These are phyloP conservation scores for Aspergillus tanneri DNA, from an alignment of 2,329 filamentous ascomycete species.

Conservation along the genomic window DNA sequence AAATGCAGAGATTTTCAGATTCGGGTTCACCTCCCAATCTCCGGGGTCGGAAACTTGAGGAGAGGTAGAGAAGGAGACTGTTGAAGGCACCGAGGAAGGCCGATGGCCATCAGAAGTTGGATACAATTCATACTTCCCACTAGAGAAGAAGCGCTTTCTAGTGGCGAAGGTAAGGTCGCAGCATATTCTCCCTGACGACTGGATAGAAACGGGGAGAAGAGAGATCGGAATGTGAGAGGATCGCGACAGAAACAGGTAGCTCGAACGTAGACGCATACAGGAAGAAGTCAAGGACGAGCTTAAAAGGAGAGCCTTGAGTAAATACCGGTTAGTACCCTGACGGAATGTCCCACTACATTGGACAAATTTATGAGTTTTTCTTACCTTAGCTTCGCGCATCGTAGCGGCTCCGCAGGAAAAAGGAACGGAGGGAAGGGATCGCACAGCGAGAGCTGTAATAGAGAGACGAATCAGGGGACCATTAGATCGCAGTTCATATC, in stretches of 20 bases:
- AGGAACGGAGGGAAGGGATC: conserved; percentile 24
- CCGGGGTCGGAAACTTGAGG: conserved; percentile 32
- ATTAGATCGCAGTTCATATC: conserved; percentile 20
- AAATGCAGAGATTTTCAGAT: conserved; percentile 71
- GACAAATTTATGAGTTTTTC: conserved; percentile 8
- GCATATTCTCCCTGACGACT: conserved; percentile 22
- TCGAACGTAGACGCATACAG: conserved; percentile 24
- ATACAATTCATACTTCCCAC: conserved; percentile 13
- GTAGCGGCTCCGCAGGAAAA: conserved; percentile 18
- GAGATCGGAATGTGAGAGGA: conserved; percentile 19
- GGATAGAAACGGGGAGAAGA: conserved; percentile 33
- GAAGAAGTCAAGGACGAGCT: conserved; percentile 21
- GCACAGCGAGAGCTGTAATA: conserved; percentile 25
- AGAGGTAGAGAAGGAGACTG: conserved; percentile 35
- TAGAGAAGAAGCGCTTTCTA: conserved; percentile 18
- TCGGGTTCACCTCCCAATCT: conserved; percentile 76
- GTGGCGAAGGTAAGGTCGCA: conserved; percentile 14
- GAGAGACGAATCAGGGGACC: conserved; percentile 17
- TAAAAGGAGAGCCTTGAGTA: conserved; percentile 24
- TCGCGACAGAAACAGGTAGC: conserved; percentile 19
- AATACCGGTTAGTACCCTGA: not conserved
- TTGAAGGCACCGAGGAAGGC: conserved; percentile 18
- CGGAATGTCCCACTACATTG: conserved; percentile 7
- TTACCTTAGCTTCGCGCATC: conserved; percentile 36
- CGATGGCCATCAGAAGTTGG: conserved; percentile 17